Evolutionary conservation across 2,329 filamentous ascomycete species (phyloP).

Genomic region (Dactylellina haptotyla): DNA sequence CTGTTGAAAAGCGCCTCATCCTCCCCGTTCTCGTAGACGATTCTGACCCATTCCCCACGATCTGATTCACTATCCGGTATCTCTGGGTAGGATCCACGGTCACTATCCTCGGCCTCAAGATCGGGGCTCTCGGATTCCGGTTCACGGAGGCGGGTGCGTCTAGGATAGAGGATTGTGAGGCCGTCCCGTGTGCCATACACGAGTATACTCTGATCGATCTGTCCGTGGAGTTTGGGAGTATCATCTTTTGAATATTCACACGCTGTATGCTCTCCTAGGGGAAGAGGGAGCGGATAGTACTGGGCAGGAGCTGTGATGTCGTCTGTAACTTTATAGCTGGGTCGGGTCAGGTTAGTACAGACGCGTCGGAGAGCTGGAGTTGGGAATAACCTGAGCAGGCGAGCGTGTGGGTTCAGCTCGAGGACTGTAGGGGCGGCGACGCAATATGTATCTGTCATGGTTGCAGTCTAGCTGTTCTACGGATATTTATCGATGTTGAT

Average conservation of each 20-base stretch:
- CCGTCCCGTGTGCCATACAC: conserved; percentile 34
- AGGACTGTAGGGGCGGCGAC: conserved; percentile 2
- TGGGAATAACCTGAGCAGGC: conserved; percentile 24
- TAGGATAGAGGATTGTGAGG: conserved; percentile 41
- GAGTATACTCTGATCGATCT: conserved; percentile 29
- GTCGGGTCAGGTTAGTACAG: not conserved
- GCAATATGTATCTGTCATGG: conserved; percentile 31
- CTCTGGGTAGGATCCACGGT: not conserved
- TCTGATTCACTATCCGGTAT: not conserved
- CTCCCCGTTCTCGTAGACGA: not conserved
- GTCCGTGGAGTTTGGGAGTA: not conserved
- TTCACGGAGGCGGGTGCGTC: not conserved
- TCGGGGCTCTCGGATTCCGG: not conserved
- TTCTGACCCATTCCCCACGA: not conserved
- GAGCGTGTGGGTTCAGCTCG: conserved; percentile 17
- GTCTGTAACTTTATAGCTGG: conserved; percentile 29
- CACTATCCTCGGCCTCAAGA: not conserved
- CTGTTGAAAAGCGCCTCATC: not conserved
- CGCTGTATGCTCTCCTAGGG: not conserved
- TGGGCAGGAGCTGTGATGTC: conserved; percentile 32
- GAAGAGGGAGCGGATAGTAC: conserved; percentile 34
- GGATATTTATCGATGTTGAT: not conserved
- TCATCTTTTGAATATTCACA: not conserved
- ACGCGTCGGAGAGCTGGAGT: conserved; percentile 5
- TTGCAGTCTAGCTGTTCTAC: too few species aligned